Evolutionary conservation across 352 stramenopile species (phyloP).

Genomic region (Globisporangium cylindrosporum): DNA sequence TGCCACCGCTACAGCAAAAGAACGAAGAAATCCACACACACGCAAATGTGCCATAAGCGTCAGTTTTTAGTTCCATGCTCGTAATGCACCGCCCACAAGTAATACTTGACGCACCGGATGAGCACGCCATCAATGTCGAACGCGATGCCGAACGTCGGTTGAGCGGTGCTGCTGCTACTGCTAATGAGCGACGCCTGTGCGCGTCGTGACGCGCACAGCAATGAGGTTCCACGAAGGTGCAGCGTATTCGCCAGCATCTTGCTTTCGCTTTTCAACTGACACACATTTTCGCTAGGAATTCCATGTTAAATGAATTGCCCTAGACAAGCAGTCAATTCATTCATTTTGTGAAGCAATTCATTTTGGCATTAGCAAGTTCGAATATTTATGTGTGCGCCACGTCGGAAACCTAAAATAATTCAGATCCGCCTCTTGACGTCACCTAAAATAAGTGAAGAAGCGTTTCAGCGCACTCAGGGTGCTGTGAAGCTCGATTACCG

Average conservation of each 20-base stretch:
- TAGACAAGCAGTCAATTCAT: not conserved
- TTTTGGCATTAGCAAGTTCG: not conserved
- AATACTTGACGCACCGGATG: slow-evolving; percentile 48
- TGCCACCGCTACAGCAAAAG: slow-evolving; percentile 40
- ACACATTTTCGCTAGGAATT: not conserved
- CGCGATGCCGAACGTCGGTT: slow-evolving; percentile 70
- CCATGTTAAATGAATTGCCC: not conserved
- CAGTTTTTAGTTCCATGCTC: not conserved
- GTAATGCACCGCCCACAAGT: not conserved
- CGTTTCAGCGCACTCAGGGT: not conserved
- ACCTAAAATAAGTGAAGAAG: not conserved
- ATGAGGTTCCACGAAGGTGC: not conserved
- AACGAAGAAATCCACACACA: not conserved
- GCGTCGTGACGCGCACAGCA: not conserved
- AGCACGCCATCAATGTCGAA: slow-evolving; percentile 93
- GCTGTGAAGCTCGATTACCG: not conserved
- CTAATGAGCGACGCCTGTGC: not conserved
- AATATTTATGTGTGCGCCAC: not conserved
- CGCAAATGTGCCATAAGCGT: not conserved
- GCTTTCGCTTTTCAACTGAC: not conserved
- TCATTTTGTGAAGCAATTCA: not conserved
- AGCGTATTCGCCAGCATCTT: slow-evolving; percentile 2
- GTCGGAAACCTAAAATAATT: not conserved
- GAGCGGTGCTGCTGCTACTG: slow-evolving; percentile 1
- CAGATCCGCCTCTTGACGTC: not conserved